Evolutionary conservation across 164 flowering plant genomes (phyloP), one percentile per base, ranked within the genome.

Genomic region (Malania oleifera): DNA sequence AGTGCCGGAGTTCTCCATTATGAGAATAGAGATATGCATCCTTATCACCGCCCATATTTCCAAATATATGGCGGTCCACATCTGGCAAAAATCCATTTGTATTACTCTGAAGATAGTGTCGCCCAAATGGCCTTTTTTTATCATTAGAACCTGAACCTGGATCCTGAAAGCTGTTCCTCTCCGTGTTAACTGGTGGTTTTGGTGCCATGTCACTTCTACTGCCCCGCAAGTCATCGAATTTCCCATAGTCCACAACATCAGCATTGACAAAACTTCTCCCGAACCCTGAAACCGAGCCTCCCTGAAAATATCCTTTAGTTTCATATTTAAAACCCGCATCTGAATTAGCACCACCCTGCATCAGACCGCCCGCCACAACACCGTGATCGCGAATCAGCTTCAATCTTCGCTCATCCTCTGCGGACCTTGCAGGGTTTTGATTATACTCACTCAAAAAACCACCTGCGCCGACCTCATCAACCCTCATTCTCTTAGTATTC

Each of bases 321-420:
- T 49, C 67, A 18, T 13, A 24, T 45, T 57, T 51, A 51, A 48
- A 62, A 17, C 38, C 57, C 2, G n/a, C 14, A 19, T 28, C 59
- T 9, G 59, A 46, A 29, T 38, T 38, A 14, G 35, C 22, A 22
- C 55, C 73, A 31, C 55, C 62, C 45, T 56, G 54, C 15, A 45
- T 50, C 19, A 15, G 17, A n/a, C 40, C 60, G 46, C 62, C 60
- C 2, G 50, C 14, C 10, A 51, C 60, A n/a, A 54, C 62, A 2
- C 98, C 98, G 54, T 88, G 95, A 65, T 86, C 86, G 5, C 86
- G 82, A 56, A 88, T 74, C 74, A 89, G 62, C 70, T 73, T 80
- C 80, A 86, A 75, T 52, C 89, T 72, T 37, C 95, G 77, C 77
- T 85, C 92, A 50, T 82, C 72, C 20, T 82, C 91, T 0, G 40